Conservation (phyloP, 148 eudicot genomes). For the Arbutus unedo region DNA sequence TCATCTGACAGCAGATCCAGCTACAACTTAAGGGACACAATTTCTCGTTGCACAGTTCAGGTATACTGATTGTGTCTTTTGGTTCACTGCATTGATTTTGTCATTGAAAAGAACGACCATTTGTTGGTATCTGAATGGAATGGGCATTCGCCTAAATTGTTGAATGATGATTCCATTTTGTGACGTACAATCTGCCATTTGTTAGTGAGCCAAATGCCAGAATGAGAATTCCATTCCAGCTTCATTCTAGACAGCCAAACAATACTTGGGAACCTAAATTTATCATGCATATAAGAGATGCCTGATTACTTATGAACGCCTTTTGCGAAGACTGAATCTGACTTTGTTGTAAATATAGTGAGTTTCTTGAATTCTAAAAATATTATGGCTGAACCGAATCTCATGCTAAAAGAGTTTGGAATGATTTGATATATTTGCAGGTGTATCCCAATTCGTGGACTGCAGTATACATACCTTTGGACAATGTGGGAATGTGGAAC, state of each 20-base stretch:
- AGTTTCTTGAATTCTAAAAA: background rate
- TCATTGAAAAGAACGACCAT: background rate
- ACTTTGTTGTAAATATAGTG: background rate
- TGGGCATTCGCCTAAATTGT: background rate
- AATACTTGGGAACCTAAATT: background rate
- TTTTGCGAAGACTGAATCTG: background rate
- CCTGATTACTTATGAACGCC: background rate
- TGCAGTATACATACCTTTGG: conserved; percentile 57
- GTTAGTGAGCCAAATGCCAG: background rate
- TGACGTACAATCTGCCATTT: background rate
- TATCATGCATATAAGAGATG: background rate
- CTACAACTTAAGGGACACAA: conserved; percentile 54
- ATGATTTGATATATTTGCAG: conserved; percentile 17
- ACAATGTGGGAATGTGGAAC: conserved; percentile 76
- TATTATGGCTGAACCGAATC: background rate
- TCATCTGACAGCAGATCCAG: conserved; percentile 40
- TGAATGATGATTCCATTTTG: background rate
- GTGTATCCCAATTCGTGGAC: conserved; percentile 68
- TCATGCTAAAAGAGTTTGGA: background rate
- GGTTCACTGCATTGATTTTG: background rate
- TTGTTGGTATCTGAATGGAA: background rate
- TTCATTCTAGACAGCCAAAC: background rate
- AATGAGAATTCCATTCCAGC: background rate
- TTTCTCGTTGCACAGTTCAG: conserved; percentile 60
- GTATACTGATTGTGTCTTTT: conserved; percentile 16